Evolutionary conservation across 2,329 filamentous ascomycete species (phyloP).

Genomic region (Penicillium sp.): DNA sequence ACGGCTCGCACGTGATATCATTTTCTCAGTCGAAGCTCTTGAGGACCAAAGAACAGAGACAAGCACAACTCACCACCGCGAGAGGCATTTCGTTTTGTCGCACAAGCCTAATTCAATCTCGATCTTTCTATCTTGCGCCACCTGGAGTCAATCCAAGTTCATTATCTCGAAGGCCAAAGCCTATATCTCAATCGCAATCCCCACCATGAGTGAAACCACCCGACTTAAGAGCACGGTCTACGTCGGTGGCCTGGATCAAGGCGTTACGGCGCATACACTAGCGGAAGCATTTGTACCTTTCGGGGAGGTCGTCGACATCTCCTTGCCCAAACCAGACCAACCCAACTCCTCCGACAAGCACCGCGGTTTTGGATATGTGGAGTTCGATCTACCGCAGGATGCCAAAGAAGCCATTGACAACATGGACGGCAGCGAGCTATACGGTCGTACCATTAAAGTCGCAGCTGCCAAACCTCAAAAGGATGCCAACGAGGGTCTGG

Average conservation of each 20-base stretch:
- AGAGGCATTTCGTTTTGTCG: background rate
- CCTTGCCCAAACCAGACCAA: slow-evolving; percentile 83
- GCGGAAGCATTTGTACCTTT: slow-evolving; percentile 95
- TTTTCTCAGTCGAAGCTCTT: slow-evolving; percentile 20
- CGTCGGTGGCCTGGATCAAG: slow-evolving; percentile 82
- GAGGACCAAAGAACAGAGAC: background rate
- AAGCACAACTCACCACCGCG: background rate
- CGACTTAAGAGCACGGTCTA: slow-evolving; percentile 91
- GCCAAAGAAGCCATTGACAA: slow-evolving; percentile 97
- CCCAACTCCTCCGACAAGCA: slow-evolving; percentile 79
- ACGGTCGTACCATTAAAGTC: slow-evolving; percentile 89
- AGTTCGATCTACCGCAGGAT: slow-evolving; percentile 84
- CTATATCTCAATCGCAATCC: slow-evolving; percentile 8
- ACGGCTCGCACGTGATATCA: slow-evolving; percentile 40
- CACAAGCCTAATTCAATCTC: background rate
- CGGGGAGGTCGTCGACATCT: slow-evolving; percentile 90
- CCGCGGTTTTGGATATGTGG: slow-evolving; percentile 93
- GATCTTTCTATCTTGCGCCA: background rate
- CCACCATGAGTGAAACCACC: slow-evolving; percentile 75
- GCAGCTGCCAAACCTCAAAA: slow-evolving; percentile 91
- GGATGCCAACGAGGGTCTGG: slow-evolving; percentile 81
- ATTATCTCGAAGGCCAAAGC: background rate
- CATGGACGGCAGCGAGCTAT: slow-evolving; percentile 97
- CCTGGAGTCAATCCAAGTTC: background rate
- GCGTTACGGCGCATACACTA: slow-evolving; percentile 74